These are phyloP conservation scores for Hordeum pubiflorum DNA, from an alignment of 202 grass and related monocot genomes.

Conservation along the genomic window DNA sequence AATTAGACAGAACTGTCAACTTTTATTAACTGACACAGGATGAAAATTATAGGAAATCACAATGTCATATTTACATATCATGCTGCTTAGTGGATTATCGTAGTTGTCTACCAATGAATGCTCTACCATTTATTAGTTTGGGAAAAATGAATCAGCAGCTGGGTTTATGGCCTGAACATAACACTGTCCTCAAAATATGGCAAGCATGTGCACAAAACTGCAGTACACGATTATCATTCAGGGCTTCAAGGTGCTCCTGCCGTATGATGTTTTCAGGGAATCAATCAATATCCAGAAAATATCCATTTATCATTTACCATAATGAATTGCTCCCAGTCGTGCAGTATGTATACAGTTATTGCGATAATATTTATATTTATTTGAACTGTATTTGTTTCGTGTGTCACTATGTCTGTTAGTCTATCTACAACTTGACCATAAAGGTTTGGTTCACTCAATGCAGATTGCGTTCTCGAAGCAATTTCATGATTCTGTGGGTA, in stretches of 20 bases:
- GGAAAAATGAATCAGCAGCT: background rate
- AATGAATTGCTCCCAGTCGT: background rate
- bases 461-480: slow-evolving; percentile 82
- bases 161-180: background rate
- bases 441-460: slow-evolving; percentile 26
- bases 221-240: background rate
- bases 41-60: background rate
- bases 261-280: background rate
- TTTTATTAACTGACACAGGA: background rate
- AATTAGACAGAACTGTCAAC: background rate
- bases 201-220: background rate
- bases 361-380: slow-evolving; percentile 17
- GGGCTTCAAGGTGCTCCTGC: background rate
- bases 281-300: background rate
- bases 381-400: background rate
- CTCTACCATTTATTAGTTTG: background rate
- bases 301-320: slow-evolving; percentile 11
- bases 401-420: background rate
- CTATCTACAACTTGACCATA: slow-evolving; percentile 13
- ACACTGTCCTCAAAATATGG: background rate
- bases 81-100: background rate
- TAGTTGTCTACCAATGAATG: background rate
- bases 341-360: background rate
- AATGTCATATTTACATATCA: background rate
- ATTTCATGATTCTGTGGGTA: slow-evolving; percentile 77